Evolutionary conservation across 2,329 filamentous ascomycete genomes (phyloP).

Genomic region (Paraphaeosphaeria minitans): DNA sequence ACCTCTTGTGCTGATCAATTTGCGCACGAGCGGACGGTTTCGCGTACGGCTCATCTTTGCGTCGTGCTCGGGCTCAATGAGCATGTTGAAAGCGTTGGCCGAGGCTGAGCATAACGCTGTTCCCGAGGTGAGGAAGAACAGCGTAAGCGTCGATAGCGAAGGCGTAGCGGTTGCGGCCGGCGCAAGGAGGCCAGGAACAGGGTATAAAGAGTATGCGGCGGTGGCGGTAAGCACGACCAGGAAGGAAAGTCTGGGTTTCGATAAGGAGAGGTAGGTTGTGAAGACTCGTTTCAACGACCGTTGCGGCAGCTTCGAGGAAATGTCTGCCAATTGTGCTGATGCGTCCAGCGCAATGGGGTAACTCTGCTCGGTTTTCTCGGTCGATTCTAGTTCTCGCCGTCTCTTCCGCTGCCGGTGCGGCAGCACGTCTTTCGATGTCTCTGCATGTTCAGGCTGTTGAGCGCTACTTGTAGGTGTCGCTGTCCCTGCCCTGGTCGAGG

Average conservation of each 20-base stretch:
- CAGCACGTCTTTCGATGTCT: slow-evolving; percentile 32
- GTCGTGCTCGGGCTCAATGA: slow-evolving; percentile 89
- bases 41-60: slow-evolving; percentile 92
- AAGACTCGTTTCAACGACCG: slow-evolving; percentile 68
- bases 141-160: slow-evolving; percentile 85
- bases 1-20: slow-evolving; percentile 71
- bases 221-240: slow-evolving; percentile 91
- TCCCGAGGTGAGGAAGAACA: slow-evolving; percentile 88
- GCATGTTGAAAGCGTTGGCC: slow-evolving; percentile 96
- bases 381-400: slow-evolving; percentile 1
- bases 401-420: slow-evolving; percentile 44
- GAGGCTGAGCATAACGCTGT: slow-evolving; percentile 88
- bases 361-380: slow-evolving; percentile 24
- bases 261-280: slow-evolving; percentile 84
- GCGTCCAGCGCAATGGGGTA: slow-evolving; percentile 60
- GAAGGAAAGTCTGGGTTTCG: slow-evolving; percentile 92
- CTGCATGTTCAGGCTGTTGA: slow-evolving; percentile 13
- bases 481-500: slow-evolving; percentile 16
- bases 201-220: slow-evolving; percentile 89
- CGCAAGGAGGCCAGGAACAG: slow-evolving; percentile 82
- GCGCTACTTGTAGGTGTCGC: slow-evolving; percentile 15
- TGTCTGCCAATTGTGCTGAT: slow-evolving; percentile 63
- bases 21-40: slow-evolving; percentile 85
- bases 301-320: slow-evolving; percentile 62
- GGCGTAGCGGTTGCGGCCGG: slow-evolving; percentile 71